A percentile compares a stretch with the other conserved stretches of the same genome.
Conservation (phyloP, 1,284 basidiomycete genomes). For the Apiotrichum veenhuisii region DNA sequence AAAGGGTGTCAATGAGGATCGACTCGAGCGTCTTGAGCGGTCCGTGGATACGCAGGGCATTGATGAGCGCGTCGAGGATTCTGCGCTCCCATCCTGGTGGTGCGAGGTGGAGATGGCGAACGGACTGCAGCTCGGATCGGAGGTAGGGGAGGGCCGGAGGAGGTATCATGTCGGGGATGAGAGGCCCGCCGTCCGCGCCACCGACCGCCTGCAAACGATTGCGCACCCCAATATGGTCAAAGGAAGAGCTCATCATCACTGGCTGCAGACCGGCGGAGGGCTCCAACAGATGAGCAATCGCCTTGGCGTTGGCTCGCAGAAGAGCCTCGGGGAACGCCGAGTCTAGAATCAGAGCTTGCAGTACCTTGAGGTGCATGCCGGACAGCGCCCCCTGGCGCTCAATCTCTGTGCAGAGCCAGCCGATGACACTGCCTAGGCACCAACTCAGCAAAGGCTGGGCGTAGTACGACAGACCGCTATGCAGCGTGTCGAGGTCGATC, state of each 20-base stretch:
- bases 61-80: conserved; percentile 13
- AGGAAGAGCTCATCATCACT: conserved; percentile 37
- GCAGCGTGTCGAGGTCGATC: conserved; percentile 54
- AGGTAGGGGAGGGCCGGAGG: conserved; percentile 8
- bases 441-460: conserved; percentile 54
- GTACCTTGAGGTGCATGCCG: conserved; percentile 42
- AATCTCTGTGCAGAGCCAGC: conserved; percentile 47
- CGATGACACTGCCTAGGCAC: conserved; percentile 52
- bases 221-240: conserved; percentile 30
- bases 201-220: conserved; percentile 25
- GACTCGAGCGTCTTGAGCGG: conserved; percentile 12
- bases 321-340: conserved; percentile 38
- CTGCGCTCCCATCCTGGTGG: conserved; percentile 16
- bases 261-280: conserved; percentile 28
- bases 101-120: conserved; percentile 23
- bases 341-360: conserved; percentile 41
- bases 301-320: conserved; percentile 28
- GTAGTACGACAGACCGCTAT: conserved; percentile 54
- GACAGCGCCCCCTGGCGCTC: conserved; percentile 41
- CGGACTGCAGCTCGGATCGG: conserved; percentile 19
- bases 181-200: neutral
- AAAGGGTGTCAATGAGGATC: conserved; percentile 16
- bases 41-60: conserved; percentile 12
- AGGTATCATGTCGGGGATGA: conserved; percentile 1
- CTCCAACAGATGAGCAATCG: conserved; percentile 30